These are phyloP conservation scores for Clathrus columnatus DNA, from an alignment of 768 basidiomycete genomes.

Conservation along the genomic window DNA sequence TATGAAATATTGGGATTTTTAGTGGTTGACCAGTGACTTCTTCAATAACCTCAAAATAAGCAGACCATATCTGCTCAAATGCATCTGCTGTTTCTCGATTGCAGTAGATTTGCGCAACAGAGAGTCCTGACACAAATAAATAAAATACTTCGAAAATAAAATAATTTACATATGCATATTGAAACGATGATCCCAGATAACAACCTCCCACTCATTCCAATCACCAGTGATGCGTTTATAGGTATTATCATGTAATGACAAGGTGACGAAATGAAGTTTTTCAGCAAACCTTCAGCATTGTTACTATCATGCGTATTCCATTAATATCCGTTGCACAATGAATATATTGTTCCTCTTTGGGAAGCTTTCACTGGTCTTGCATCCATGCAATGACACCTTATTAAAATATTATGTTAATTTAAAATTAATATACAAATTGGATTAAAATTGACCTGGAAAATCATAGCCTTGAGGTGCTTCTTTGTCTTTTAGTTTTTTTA, in stretches of 20 bases:
- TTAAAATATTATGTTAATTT: background rate
- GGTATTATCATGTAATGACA: conserved; percentile 16
- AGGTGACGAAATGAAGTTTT: background rate
- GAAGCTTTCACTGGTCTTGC: background rate
- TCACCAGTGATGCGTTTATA: conserved; percentile 13
- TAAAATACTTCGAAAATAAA: no score
- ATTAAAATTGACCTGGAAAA: background rate
- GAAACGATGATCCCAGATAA: conserved; percentile 13
- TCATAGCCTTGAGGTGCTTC: background rate
- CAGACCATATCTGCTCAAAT: conserved; percentile 14
- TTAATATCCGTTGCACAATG: background rate
- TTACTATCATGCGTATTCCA: background rate
- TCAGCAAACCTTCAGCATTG: background rate
- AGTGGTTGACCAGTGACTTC: conserved; percentile 14
- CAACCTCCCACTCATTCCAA: conserved; percentile 21
- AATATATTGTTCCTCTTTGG: background rate
- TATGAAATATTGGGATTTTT: conserved; percentile 18
- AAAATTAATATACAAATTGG: no score
- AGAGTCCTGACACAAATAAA: conserved; percentile 7
- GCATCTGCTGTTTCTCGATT: conserved; percentile 14
- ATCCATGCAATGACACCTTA: background rate
- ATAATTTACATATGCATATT: conserved; percentile 16
- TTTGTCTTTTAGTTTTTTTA: background rate
- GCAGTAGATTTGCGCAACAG: conserved; percentile 15
- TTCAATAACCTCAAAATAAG: conserved; percentile 15